Conservation (phyloP, 1,139 yeast species). For the Diutina pseudorugosa region DNA sequence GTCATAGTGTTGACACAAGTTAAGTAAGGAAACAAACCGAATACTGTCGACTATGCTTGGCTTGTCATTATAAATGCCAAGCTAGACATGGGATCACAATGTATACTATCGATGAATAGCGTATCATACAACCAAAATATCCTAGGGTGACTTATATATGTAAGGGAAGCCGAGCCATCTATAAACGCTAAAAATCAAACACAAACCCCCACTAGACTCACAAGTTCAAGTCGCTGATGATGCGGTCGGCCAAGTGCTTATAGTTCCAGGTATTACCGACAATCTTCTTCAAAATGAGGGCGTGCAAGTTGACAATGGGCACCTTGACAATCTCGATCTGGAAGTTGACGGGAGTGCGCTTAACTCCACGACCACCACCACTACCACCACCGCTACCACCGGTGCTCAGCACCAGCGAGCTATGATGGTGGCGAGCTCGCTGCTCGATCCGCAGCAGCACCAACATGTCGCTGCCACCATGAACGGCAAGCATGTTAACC, state of each 20-base stretch:
- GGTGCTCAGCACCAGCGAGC: conserved; percentile 10
- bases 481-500: conserved; percentile 32
- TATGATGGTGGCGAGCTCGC: conserved; percentile 24
- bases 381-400: conserved; percentile 4
- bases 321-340: conserved; percentile 91
- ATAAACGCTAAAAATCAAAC: background rate
- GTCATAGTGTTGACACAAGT: too few relatives aligned
- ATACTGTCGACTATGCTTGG: too few relatives aligned
- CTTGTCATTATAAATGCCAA: too few relatives aligned
- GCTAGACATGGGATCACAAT: too few relatives aligned
- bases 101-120: too few relatives aligned
- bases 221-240: conserved; percentile 65
- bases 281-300: conserved; percentile 89
- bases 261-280: conserved; percentile 95
- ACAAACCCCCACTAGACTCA: conserved; percentile 14
- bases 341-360: conserved; percentile 53
- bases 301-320: conserved; percentile 81
- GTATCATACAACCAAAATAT: too few relatives aligned
- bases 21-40: too few relatives aligned
- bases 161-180: too few relatives aligned
- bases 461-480: conserved; percentile 58
- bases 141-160: too few relatives aligned
- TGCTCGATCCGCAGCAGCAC: conserved; percentile 49
- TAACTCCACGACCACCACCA: conserved; percentile 6
- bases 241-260: conserved; percentile 84